Evolutionary conservation across 139 green algal genomes (phyloP), one percentile per base, ranked within the genome.

Genomic region (Haematococcus lacustris): DNA sequence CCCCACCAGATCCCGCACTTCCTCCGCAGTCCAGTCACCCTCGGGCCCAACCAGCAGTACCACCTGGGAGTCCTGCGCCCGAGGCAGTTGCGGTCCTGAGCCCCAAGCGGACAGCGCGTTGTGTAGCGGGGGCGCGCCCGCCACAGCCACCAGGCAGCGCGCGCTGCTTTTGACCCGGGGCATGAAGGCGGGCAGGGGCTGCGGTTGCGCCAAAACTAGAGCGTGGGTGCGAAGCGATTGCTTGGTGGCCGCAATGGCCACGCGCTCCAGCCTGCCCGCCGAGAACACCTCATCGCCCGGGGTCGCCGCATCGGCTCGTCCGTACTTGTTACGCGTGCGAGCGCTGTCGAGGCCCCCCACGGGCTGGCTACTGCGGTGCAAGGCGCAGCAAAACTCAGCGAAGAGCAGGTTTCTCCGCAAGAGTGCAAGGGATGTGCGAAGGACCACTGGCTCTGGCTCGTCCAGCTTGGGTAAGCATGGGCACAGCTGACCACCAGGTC

Each of bases 31-130:
- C 68, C 92, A 97, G 71, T 97, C 93, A 1, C 93, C 93, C 65
- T 97, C 93, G 0, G 93, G 93, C 0, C 93, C 93, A 0, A 97
- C 68, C 0, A 95, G 51, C 26, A 97, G 73, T 32, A 93, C 34
- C 70, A n/a, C n/a, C n/a, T n/a, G n/a, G n/a, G n/a, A n/a, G n/a
- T n/a, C n/a, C n/a, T n/a, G n/a, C n/a, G n/a, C n/a, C n/a, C n/a
- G n/a, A n/a, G n/a, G n/a, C n/a, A n/a, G n/a, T n/a, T n/a, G n/a
- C n/a, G n/a, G n/a, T 37, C n/a, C 23, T 32, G 51, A 1, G 38
- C 7, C 47, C n/a, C 9, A 39, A 39, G 4, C 28, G 38, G 35
- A 38, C 9, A 87, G 74, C 9, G 75, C 75, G 0, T 75, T 25
- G 3, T 39, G 37, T 23, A 93, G 34, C 9, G 84, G 78, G 6